A percentile compares a stretch with the other conserved stretches of the same genome.
phyloP scores from a whole-genome alignment of 768 basidiomycete genomes.

The Trametes punicea region DNA sequence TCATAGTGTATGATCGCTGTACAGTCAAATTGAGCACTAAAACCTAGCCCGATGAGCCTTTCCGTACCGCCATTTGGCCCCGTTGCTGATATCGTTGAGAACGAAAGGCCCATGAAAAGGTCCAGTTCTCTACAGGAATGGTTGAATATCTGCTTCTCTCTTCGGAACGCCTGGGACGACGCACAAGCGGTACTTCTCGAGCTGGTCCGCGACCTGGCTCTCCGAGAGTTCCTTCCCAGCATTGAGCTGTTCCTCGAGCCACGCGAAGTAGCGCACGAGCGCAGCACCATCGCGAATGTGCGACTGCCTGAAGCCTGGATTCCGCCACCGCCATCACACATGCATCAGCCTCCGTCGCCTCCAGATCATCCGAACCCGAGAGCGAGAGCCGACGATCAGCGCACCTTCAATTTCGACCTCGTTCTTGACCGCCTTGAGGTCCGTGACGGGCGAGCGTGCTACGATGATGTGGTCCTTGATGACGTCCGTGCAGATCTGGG shows the following conservation, averaged over 20 bases:
- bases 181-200: constrained; percentile 81
- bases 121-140: constrained; percentile 56
- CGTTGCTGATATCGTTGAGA: constrained; percentile 87
- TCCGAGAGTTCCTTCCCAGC: constrained; percentile 66
- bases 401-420: constrained; percentile 58
- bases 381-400: background rate
- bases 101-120: constrained; percentile 84
- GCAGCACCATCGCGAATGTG: constrained; percentile 92
- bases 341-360: background rate
- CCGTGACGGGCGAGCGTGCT: constrained; percentile 69
- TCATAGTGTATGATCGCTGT: constrained; percentile 91
- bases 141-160: background rate
- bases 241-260: constrained; percentile 84
- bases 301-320: constrained; percentile 78
- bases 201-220: constrained; percentile 70
- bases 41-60: too few relatives aligned
- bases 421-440: constrained; percentile 81
- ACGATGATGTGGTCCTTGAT: constrained; percentile 57
- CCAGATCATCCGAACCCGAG: background rate
- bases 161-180: constrained; percentile 27
- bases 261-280: constrained; percentile 85
- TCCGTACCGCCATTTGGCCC: constrained; percentile 95
- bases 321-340: too few relatives aligned
- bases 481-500: constrained; percentile 19
- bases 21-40: too few relatives aligned